A percentile compares a stretch with the other conserved stretches of the same genome.
Evolutionary conservation across 2,329 filamentous ascomycete genomes (phyloP).

Genomic region (Geosmithia flava): DNA sequence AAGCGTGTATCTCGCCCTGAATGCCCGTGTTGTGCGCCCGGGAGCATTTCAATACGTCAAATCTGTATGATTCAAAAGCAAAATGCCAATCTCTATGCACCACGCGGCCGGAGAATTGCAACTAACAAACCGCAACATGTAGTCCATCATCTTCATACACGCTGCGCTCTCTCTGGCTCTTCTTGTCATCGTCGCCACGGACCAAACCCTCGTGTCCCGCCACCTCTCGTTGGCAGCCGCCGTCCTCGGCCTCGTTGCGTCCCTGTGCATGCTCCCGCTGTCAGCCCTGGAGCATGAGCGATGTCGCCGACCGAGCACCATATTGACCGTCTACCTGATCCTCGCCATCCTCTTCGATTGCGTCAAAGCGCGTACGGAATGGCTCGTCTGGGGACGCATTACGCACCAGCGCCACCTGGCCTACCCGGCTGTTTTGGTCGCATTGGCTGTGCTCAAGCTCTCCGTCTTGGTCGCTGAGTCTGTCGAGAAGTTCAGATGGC

Average conservation of each 20-base stretch:
- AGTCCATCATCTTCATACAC: too few relatives aligned
- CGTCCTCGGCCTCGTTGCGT: slow-evolving; percentile 12
- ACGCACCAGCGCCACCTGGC: too few relatives aligned
- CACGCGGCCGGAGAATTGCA: too few relatives aligned
- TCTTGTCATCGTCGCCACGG: too few relatives aligned
- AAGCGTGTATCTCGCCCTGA: slow-evolving; percentile 17
- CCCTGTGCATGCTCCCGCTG: slow-evolving; percentile 13
- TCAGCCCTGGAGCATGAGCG: slow-evolving; percentile 23
- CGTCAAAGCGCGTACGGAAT: slow-evolving; percentile 27
- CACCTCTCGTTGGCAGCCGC: slow-evolving; percentile 14
- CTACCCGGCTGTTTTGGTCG: slow-evolving; percentile 18
- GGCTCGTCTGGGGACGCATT: slow-evolving; percentile 13
- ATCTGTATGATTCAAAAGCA: slow-evolving; percentile 13
- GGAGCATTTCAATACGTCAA: slow-evolving; percentile 20
- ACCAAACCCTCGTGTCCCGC: too few relatives aligned
- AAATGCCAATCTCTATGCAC: too few relatives aligned
- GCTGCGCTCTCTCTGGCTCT: not conserved
- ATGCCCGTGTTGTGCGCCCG: slow-evolving; percentile 17
- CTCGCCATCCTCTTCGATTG: slow-evolving; percentile 30
- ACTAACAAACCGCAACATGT: too few relatives aligned
- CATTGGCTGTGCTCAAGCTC: slow-evolving; percentile 20
- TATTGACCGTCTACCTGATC: slow-evolving; percentile 28
- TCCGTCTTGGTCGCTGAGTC: slow-evolving; percentile 23
- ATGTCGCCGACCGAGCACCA: slow-evolving; percentile 24
- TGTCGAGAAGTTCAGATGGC: slow-evolving; percentile 22